A percentile compares a stretch with the other conserved stretches of the same genome.
Conservation (phyloP, 306 rosid genomes). For the Astragalus membranaceus region DNA sequence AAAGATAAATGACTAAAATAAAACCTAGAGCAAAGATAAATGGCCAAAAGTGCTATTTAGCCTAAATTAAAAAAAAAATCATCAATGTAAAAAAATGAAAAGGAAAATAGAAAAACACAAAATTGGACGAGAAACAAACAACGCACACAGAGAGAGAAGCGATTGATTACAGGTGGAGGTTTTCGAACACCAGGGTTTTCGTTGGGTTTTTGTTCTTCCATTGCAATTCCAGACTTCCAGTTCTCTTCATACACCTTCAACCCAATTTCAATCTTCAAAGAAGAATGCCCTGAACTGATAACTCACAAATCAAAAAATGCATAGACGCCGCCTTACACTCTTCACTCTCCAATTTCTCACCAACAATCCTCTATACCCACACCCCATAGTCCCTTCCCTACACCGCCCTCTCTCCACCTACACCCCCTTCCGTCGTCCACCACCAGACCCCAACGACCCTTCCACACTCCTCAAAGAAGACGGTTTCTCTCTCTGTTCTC, state of each 20-base stretch:
- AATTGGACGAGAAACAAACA: too few relatives aligned
- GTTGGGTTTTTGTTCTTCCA: neutral
- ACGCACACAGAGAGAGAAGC: too few relatives aligned
- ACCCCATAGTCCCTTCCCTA: constrained; percentile 11
- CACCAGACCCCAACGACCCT: constrained; percentile 63
- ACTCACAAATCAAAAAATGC: constrained; percentile 29
- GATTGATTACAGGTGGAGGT: too few relatives aligned
- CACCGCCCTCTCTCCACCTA: constrained; percentile 32
- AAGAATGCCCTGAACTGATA: constrained; percentile 26
- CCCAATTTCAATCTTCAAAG: neutral
- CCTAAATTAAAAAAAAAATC: too few relatives aligned
- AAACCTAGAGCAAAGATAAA: too few relatives aligned
- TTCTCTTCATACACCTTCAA: neutral
- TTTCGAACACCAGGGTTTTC: neutral
- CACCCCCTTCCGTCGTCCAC: constrained; percentile 35
- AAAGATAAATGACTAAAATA: too few relatives aligned
- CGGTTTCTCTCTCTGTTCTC: constrained; percentile 57
- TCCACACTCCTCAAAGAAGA: constrained; percentile 60
- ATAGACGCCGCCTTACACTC: constrained; percentile 50
- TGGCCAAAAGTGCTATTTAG: too few relatives aligned
- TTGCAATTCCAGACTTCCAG: neutral
- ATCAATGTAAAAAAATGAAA: too few relatives aligned
- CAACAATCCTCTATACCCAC: constrained; percentile 7
- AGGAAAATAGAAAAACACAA: too few relatives aligned
- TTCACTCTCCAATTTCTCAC: constrained; percentile 34